A percentile compares a stretch with the other conserved stretches of the same genome.
phyloP scores from a whole-genome alignment of 2,329 filamentous ascomycete genomes.

The Leptosphaerulina australis region DNA sequence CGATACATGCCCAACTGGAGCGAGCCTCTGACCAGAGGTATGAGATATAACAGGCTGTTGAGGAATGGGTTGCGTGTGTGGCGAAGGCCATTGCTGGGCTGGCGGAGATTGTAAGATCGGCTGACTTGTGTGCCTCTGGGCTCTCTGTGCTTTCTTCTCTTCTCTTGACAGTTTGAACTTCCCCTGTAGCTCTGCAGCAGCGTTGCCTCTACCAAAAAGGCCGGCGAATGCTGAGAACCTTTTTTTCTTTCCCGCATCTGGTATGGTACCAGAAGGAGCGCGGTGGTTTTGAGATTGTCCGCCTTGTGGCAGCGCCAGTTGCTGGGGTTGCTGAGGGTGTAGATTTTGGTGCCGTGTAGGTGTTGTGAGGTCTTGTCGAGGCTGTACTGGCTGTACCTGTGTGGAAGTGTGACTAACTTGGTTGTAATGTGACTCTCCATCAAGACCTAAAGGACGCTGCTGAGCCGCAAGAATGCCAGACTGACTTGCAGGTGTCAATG shows the following conservation, averaged over 20 bases:
- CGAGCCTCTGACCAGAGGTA: slow-evolving; percentile 20
- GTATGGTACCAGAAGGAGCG: slow-evolving; percentile 20
- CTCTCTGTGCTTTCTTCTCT: slow-evolving; percentile 45
- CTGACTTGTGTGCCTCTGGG: slow-evolving; percentile 32
- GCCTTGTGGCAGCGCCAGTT: slow-evolving; percentile 14
- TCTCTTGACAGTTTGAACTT: slow-evolving; percentile 48
- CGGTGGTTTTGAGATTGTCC: slow-evolving; percentile 22
- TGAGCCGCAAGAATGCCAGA: slow-evolving; percentile 18
- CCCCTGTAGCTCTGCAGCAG: slow-evolving; percentile 32
- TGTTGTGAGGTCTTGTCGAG: slow-evolving; percentile 36
- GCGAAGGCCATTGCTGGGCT: slow-evolving; percentile 25
- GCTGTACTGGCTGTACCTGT: slow-evolving; percentile 36
- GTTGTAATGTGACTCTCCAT: slow-evolving; percentile 39
- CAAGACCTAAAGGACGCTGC: slow-evolving; percentile 34
- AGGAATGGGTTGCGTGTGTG: slow-evolving; percentile 23
- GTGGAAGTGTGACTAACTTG: slow-evolving; percentile 41
- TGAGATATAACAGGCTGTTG: slow-evolving; percentile 28
- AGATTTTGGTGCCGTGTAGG: slow-evolving; percentile 32
- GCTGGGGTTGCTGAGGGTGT: slow-evolving; percentile 13
- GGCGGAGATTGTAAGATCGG: slow-evolving; percentile 13
- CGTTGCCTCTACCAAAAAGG: slow-evolving; percentile 51
- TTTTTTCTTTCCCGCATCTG: slow-evolving; percentile 49
- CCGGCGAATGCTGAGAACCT: slow-evolving; percentile 54
- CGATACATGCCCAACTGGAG: slow-evolving; percentile 27
- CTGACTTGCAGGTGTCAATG: slow-evolving; percentile 24